Conservation (phyloP, 2,329 filamentous ascomycete genomes). For the Diaporthe eres region DNA sequence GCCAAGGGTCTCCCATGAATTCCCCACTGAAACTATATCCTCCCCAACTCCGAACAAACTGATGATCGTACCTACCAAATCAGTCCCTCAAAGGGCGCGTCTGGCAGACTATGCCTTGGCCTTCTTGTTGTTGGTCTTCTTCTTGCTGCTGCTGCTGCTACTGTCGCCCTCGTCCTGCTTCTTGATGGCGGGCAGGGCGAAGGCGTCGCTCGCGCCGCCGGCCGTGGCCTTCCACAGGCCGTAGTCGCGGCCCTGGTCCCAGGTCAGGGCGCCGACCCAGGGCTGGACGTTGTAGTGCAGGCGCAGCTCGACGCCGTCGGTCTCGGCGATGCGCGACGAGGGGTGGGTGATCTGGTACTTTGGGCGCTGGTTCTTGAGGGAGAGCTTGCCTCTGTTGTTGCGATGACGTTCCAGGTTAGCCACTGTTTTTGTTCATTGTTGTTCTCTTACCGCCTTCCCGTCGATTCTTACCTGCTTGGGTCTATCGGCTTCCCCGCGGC, state of each 20-base stretch:
- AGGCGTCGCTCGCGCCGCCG: slow-evolving; percentile 75
- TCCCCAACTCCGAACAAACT: neutral
- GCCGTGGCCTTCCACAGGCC: slow-evolving; percentile 76
- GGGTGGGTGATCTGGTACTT: slow-evolving; percentile 99
- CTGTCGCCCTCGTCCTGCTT: slow-evolving; percentile 61
- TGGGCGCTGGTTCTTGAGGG: slow-evolving; percentile 86
- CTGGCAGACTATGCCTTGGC: neutral
- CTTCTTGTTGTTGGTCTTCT: slow-evolving; percentile 25
- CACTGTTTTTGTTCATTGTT: no score
- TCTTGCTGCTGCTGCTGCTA: slow-evolving; percentile 44
- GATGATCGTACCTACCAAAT: no score
- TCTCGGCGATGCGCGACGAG: slow-evolving; percentile 80
- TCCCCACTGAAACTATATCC: neutral
- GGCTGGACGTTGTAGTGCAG: slow-evolving; percentile 98
- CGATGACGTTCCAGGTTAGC: neutral
- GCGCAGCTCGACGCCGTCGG: slow-evolving; percentile 80
- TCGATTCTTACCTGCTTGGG: slow-evolving; percentile 64
- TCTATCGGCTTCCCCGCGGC: slow-evolving; percentile 73
- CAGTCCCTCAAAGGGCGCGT: neutral
- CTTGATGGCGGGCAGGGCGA: slow-evolving; percentile 77
- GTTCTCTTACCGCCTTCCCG: neutral
- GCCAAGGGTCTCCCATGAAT: neutral
- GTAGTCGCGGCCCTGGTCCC: slow-evolving; percentile 74
- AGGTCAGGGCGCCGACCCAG: slow-evolving; percentile 91
- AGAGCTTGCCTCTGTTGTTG: slow-evolving; percentile 74